These are phyloP conservation scores for Plenodomus tracheiphilus DNA, from an alignment of 2,329 filamentous ascomycete genomes.

Conservation along the genomic window DNA sequence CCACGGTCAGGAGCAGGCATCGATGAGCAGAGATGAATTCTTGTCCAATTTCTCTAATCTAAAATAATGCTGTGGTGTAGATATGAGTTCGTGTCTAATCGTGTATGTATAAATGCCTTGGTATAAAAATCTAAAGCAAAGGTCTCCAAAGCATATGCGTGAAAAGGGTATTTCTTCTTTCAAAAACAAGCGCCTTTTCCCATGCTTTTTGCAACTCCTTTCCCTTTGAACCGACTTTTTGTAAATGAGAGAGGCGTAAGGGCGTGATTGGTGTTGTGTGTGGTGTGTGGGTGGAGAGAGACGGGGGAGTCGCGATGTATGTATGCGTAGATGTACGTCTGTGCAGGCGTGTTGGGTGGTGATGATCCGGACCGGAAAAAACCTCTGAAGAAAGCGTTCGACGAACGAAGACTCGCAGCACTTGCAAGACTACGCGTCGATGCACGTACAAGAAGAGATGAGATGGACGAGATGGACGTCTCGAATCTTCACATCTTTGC, in stretches of 20 bases:
- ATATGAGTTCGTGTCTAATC: constrained; percentile 6
- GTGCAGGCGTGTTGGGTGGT: not conserved
- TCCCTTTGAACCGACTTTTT: not conserved
- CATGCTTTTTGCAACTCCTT: constrained; percentile 3
- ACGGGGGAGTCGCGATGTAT: not conserved
- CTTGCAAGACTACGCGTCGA: constrained; percentile 2
- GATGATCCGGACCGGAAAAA: not conserved
- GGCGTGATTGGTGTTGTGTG: not conserved
- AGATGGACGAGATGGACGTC: not conserved
- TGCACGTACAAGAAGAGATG: not conserved
- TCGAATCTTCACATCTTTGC: constrained; percentile 30
- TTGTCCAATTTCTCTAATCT: not conserved
- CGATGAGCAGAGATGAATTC: not conserved
- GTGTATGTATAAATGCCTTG: not conserved
- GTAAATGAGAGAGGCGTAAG: not conserved
- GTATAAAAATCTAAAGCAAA: not conserved
- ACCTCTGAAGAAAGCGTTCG: not conserved
- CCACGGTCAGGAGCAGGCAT: too few relatives aligned
- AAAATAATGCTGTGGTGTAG: not conserved
- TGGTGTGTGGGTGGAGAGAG: not conserved
- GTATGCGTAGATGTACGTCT: too few relatives aligned
- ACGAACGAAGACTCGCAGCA: not conserved
- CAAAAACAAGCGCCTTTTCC: constrained; percentile 3
- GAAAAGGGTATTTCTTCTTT: constrained; percentile 9
- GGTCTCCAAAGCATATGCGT: not conserved